These are phyloP conservation scores for Dacryopinax primogenitus DNA, from an alignment of 768 basidiomycete genomes.

Conservation along the genomic window DNA sequence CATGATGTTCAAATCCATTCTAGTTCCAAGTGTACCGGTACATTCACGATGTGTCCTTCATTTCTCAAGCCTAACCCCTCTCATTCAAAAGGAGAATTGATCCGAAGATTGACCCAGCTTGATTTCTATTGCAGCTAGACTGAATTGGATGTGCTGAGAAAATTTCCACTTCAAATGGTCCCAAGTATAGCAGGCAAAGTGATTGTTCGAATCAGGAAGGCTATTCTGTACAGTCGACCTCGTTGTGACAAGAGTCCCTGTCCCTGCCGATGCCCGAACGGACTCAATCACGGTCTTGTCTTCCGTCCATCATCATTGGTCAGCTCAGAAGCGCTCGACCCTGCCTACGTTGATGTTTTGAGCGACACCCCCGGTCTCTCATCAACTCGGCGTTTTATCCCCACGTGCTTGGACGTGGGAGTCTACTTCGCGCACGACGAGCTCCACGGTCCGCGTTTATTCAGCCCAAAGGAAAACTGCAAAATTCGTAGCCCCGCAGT, in stretches of 20 bases:
- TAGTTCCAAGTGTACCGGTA: too few species aligned
- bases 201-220: not conserved
- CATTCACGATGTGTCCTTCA: too few species aligned
- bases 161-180: too few species aligned
- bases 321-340: not conserved
- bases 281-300: not conserved
- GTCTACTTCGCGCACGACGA: not conserved
- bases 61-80: too few species aligned
- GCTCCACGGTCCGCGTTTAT: not conserved
- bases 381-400: not conserved
- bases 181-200: too few species aligned
- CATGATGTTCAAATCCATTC: too few species aligned
- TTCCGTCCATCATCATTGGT: not conserved
- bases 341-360: not conserved
- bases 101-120: too few species aligned
- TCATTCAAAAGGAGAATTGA: too few species aligned
- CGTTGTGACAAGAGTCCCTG: not conserved
- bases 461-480: not conserved
- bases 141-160: too few species aligned
- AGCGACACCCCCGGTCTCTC: not conserved
- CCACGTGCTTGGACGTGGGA: not conserved
- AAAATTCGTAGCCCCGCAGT: not conserved
- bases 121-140: too few species aligned
- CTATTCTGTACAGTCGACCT: not conserved
- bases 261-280: not conserved